A percentile compares a stretch with the other conserved stretches of the same genome.
These are phyloP conservation scores for Cordyceps farinosa DNA, from an alignment of 2,329 filamentous ascomycete species.

Conservation along the genomic window DNA sequence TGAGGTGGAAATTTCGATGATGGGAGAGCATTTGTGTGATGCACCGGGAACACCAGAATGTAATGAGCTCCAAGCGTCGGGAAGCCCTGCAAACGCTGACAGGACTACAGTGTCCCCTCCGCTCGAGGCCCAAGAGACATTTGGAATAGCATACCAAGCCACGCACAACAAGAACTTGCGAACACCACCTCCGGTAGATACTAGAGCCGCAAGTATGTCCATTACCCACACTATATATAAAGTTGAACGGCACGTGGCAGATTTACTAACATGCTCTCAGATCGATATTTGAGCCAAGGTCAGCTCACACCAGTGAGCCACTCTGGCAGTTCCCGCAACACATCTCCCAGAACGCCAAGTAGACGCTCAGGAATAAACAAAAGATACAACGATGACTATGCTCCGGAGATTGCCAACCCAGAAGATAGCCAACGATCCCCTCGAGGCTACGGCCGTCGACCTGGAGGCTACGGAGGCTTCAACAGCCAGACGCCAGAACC, in stretches of 20 bases:
- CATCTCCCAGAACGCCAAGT: conserved; percentile 60
- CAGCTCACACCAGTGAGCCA: conserved; percentile 63
- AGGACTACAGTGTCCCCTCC: conserved; percentile 36
- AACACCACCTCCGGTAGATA: conserved; percentile 48
- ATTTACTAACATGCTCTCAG: conserved; percentile 35
- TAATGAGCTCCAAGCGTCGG: conserved; percentile 26
- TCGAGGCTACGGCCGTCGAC: conserved; percentile 35
- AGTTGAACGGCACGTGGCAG: neutral
- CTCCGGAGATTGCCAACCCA: conserved; percentile 43
- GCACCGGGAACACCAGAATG: conserved; percentile 43
- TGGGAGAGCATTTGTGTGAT: conserved; percentile 80
- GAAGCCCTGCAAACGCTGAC: neutral
- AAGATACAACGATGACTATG: conserved; percentile 41
- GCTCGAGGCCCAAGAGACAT: conserved; percentile 30
- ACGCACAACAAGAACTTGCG: conserved; percentile 37
- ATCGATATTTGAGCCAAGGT: conserved; percentile 52
- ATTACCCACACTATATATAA: neutral
- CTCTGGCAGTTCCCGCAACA: conserved; percentile 54
- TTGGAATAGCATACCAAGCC: conserved; percentile 25
- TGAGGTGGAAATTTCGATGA: conserved; percentile 77
- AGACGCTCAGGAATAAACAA: conserved; percentile 41
- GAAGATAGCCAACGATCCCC: conserved; percentile 39
- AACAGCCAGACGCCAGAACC: conserved; percentile 37
- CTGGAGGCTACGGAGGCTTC: conserved; percentile 50
- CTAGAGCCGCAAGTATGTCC: conserved; percentile 48